Evolutionary conservation across 257 asterid genomes (phyloP).

Genomic region (Coffea canephora): DNA sequence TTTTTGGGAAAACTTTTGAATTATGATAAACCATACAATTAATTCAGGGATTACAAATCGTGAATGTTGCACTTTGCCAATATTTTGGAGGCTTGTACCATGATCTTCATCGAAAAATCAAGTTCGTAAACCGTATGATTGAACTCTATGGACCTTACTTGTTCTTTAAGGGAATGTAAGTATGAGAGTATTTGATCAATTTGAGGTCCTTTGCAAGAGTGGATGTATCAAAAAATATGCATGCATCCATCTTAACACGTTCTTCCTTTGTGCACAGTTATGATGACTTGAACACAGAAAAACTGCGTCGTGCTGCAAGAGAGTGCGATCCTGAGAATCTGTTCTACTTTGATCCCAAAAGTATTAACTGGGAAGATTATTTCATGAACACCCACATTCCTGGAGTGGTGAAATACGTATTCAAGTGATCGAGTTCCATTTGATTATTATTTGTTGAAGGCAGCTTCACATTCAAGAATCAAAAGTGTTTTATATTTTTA

Average conservation of each 20-base stretch:
- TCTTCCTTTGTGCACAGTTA: constrained; percentile 38
- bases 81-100: constrained; percentile 47
- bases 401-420: constrained; percentile 68
- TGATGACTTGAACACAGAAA: constrained; percentile 78
- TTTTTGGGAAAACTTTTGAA: not conserved
- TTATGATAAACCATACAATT: not conserved
- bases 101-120: constrained; percentile 52
- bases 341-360: constrained; percentile 73
- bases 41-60: constrained; percentile 56
- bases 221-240: not conserved
- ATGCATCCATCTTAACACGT: not conserved
- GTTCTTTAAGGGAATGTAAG: constrained; percentile 89
- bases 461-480: not conserved
- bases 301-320: constrained; percentile 43
- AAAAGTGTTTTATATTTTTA: not conserved
- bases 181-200: not conserved
- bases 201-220: not conserved
- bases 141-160: constrained; percentile 78
- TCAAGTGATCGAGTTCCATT: constrained; percentile 35
- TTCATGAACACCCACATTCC: constrained; percentile 66
- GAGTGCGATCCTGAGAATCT: constrained; percentile 36
- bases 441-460: constrained; percentile 1
- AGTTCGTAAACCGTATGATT: constrained; percentile 53
- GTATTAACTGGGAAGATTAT: constrained; percentile 74
- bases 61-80: constrained; percentile 67